These are phyloP conservation scores for Monarda citriodora DNA, from an alignment of 305 asterid species.

Conservation along the genomic window DNA sequence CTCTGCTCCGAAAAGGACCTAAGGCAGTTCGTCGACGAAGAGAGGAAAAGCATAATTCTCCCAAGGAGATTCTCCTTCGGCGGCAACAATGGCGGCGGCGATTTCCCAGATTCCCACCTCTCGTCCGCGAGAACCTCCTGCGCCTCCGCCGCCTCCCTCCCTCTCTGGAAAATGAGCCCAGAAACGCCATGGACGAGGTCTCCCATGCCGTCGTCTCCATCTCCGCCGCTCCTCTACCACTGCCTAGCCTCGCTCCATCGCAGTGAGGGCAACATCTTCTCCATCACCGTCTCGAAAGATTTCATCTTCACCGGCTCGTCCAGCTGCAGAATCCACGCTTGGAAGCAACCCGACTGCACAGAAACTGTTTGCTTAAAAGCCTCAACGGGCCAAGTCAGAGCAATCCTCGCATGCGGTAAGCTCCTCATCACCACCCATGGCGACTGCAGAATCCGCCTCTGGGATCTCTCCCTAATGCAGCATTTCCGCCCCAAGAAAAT, in stretches of 20 bases:
- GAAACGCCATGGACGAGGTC: slow-evolving; percentile 73
- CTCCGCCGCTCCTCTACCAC: slow-evolving; percentile 58
- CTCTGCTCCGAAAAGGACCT: slow-evolving; percentile 30
- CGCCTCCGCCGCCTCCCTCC: slow-evolving; percentile 59
- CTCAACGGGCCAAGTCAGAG: slow-evolving; percentile 49
- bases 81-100: neutral
- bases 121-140: slow-evolving; percentile 67
- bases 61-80: slow-evolving; percentile 63
- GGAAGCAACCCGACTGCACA: slow-evolving; percentile 70
- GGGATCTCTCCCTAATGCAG: slow-evolving; percentile 50
- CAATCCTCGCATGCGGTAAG: slow-evolving; percentile 52
- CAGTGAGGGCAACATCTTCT: slow-evolving; percentile 54
- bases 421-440: slow-evolving; percentile 62
- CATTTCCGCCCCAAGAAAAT: slow-evolving; percentile 43
- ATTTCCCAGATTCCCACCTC: slow-evolving; percentile 22
- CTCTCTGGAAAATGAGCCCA: slow-evolving; percentile 50
- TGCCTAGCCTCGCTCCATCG: slow-evolving; percentile 78
- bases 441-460: slow-evolving; percentile 59
- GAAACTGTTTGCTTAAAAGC: slow-evolving; percentile 59
- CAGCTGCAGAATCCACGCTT: slow-evolving; percentile 66
- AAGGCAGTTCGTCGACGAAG: slow-evolving; percentile 48
- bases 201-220: slow-evolving; percentile 37
- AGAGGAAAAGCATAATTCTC: slow-evolving; percentile 30
- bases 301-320: slow-evolving; percentile 69
- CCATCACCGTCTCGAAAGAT: slow-evolving; percentile 49